Conservation (phyloP, 1,284 basidiomycete genomes). For the Ganoderma multipileum region DNA sequence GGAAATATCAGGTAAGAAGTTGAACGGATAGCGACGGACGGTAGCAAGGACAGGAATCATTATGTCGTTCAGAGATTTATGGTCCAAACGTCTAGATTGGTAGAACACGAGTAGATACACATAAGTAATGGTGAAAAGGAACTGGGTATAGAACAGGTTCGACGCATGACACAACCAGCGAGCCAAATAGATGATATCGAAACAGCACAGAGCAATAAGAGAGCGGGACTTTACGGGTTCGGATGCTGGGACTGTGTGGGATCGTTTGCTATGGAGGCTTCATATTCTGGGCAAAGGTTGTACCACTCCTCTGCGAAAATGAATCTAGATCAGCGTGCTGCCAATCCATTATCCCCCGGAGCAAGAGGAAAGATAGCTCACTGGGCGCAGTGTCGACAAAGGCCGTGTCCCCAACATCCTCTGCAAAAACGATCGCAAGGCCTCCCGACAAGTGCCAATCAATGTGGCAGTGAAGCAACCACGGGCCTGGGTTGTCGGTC, state of each 20-base stretch:
- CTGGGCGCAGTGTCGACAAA: not conserved
- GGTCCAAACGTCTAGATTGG: too few relatives aligned
- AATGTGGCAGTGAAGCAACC: conserved; percentile 44
- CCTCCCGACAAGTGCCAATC: conserved; percentile 41
- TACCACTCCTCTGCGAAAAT: not conserved
- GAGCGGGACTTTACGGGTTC: not conserved
- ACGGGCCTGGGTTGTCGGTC: conserved; percentile 41
- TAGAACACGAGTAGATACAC: too few relatives aligned
- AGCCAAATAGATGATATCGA: not conserved
- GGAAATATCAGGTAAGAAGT: too few relatives aligned
- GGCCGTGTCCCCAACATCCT: conserved; percentile 31
- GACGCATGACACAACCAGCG: not conserved
- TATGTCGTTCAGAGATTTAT: too few relatives aligned
- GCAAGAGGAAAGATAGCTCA: not conserved
- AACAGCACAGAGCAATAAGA: not conserved
- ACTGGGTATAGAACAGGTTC: not conserved
- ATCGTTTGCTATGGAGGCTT: not conserved
- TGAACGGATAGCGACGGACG: too few relatives aligned
- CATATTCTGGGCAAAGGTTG: not conserved
- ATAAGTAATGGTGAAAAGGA: not conserved
- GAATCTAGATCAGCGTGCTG: too few relatives aligned
- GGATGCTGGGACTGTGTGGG: not conserved
- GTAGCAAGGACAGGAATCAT: too few relatives aligned
- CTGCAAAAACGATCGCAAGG: conserved; percentile 42
- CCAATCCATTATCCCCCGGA: too few relatives aligned